These are phyloP conservation scores for Ambrosia trifida DNA, from an alignment of 129 eudicot genomes.

Conservation along the genomic window DNA sequence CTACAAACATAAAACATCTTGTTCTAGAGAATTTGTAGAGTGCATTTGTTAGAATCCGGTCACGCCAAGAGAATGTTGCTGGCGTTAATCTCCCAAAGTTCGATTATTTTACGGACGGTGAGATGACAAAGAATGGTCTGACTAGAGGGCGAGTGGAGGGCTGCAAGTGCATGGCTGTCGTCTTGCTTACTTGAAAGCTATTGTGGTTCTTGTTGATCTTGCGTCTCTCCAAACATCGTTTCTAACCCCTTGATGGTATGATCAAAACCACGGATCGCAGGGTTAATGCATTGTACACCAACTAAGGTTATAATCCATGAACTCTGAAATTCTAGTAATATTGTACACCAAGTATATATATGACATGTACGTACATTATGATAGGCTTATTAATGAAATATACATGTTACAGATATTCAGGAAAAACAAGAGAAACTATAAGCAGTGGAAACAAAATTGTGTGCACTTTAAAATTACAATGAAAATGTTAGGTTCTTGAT, in stretches of 20 bases:
- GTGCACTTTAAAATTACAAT: conserved; percentile 20
- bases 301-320: conserved; percentile 9
- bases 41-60: conserved; percentile 71
- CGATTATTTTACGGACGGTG: conserved; percentile 62
- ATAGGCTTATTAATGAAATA: conserved; percentile 19
- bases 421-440: conserved; percentile 16
- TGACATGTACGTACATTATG: conserved; percentile 20
- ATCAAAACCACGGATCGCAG: conserved; percentile 91
- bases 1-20: conserved; percentile 69
- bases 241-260: conserved; percentile 80
- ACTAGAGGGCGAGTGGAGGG: conserved; percentile 88
- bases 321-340: conserved; percentile 13
- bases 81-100: conserved; percentile 86
- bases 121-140: conserved; percentile 59
- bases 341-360: conserved; percentile 4
- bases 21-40: conserved; percentile 65
- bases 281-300: conserved; percentile 81
- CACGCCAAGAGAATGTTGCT: conserved; percentile 73
- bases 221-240: conserved; percentile 85
- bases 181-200: conserved; percentile 61
- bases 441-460: conserved; percentile 32
- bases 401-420: conserved; percentile 11
- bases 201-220: conserved; percentile 80
- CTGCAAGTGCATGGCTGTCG: conserved; percentile 76
- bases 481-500: not conserved